Percentiles rank a stretch among this genome's conserved stretches.
Evolutionary conservation across 495 filamentous ascomycete species (phyloP).

Genomic region (Xylaria nigripes): DNA sequence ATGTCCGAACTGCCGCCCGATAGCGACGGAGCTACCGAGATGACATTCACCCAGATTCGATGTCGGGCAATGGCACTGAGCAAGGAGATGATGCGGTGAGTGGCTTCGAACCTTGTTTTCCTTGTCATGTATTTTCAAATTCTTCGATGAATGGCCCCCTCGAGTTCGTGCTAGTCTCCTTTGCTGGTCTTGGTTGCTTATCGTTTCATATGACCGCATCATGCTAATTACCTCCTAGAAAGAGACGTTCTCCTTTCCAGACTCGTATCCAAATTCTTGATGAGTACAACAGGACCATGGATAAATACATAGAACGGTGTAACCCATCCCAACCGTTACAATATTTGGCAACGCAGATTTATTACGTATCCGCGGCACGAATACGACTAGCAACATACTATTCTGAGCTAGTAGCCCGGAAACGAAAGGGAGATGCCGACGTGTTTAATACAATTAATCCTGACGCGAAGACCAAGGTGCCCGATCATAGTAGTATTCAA

Average conservation of each 20-base stretch:
- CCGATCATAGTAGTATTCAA: background rate
- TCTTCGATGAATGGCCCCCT: background rate
- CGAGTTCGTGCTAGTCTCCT: background rate
- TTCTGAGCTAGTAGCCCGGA: constrained; percentile 2
- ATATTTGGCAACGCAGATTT: background rate
- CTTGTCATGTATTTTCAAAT: background rate
- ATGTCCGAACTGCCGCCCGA: constrained; percentile 33
- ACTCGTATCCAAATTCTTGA: constrained; percentile 3
- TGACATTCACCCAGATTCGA: constrained; percentile 7
- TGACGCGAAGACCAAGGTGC: background rate
- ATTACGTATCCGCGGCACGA: constrained; percentile 5
- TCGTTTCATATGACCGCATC: background rate
- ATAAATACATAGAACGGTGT: constrained; percentile 3
- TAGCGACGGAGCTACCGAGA: constrained; percentile 7
- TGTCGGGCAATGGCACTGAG: constrained; percentile 14
- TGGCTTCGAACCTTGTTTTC: background rate
- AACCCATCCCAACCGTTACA: background rate
- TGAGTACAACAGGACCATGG: constrained; percentile 7
- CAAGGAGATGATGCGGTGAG: constrained; percentile 4
- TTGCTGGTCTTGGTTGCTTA: background rate
- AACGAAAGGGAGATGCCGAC: background rate
- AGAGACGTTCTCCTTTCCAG: background rate
- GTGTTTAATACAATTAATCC: background rate
- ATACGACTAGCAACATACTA: background rate
- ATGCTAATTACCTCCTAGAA: background rate